Evolutionary conservation across 2,329 filamentous ascomycete genomes (phyloP).

Genomic region (Talaromyces amestolkiae): DNA sequence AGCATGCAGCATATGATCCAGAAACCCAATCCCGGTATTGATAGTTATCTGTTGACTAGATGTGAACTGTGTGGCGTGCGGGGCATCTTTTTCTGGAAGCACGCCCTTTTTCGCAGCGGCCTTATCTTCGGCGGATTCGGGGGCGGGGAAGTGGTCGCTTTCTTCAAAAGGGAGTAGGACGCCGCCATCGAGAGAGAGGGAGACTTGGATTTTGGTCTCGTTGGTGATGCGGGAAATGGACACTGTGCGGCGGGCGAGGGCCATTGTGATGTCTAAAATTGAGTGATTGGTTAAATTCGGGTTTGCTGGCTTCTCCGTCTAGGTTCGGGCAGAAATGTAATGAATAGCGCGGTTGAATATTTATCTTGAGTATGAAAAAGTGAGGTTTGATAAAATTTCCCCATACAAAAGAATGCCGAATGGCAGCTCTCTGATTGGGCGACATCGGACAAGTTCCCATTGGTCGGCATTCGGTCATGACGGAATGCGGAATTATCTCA

Average conservation of each 20-base stretch:
- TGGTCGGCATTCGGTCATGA: constrained; percentile 6
- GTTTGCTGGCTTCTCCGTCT: background rate
- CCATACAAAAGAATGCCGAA: background rate
- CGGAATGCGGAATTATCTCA: background rate
- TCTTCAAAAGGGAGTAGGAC: constrained; percentile 47
- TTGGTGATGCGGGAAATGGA: constrained; percentile 87
- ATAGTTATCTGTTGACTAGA: constrained; percentile 82
- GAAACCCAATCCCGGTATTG: constrained; percentile 91
- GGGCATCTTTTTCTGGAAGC: constrained; percentile 46
- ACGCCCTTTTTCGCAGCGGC: constrained; percentile 49
- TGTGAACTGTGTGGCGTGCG: constrained; percentile 80
- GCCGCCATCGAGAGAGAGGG: constrained; percentile 90
- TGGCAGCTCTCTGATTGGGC: constrained; percentile 12
- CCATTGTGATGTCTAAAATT: background rate
- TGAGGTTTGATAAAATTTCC: background rate
- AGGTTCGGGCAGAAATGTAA: too few relatives aligned
- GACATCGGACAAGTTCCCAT: constrained; percentile 4
- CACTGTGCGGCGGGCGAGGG: constrained; percentile 59
- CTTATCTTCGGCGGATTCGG: constrained; percentile 55
- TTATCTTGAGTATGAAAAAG: background rate
- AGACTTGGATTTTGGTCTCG: constrained; percentile 94
- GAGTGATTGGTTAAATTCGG: background rate
- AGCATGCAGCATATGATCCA: constrained; percentile 98
- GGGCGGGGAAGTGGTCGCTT: constrained; percentile 58
- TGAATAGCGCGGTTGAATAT: background rate